Conservation (phyloP, 768 basidiomycete species). For the Paxillus rubicundulus region DNA sequence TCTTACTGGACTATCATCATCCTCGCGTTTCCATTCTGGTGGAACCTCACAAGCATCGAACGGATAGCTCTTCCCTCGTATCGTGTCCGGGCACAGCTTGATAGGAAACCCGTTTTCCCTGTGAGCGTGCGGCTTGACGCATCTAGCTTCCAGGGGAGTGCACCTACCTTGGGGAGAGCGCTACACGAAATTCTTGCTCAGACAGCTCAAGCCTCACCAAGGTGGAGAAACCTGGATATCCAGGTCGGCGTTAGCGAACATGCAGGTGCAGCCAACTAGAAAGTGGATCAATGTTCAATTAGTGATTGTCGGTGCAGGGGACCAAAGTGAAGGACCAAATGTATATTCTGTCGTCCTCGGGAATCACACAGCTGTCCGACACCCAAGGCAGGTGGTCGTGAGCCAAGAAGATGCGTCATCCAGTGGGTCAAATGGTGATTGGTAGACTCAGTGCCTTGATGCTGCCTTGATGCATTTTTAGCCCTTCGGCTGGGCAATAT, state of each 20-base stretch:
- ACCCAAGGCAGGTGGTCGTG: constrained; percentile 20
- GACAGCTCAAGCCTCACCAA: constrained; percentile 15
- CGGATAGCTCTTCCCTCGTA: constrained; percentile 68
- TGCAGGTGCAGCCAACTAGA: constrained; percentile 35
- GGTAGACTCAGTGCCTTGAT: constrained; percentile 8
- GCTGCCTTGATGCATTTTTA: constrained; percentile 17
- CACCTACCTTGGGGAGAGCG: constrained; percentile 25
- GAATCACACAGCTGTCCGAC: constrained; percentile 20
- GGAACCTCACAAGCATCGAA: constrained; percentile 88
- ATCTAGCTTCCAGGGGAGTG: constrained; percentile 12
- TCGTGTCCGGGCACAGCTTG: constrained; percentile 53
- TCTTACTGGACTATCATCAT: constrained; percentile 81
- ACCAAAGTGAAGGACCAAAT: constrained; percentile 6
- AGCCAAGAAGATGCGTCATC: constrained; percentile 23
- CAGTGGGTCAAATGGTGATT: constrained; percentile 20
- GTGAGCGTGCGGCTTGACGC: constrained; percentile 39
- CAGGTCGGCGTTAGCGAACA: constrained; percentile 24
- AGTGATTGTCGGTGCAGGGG: constrained; percentile 14
- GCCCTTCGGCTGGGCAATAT: constrained; percentile 40
- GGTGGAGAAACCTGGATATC: constrained; percentile 47
- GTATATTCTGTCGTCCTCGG: constrained; percentile 26
- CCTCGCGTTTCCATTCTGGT: constrained; percentile 87
- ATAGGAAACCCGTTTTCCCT: constrained; percentile 45
- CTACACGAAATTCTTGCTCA: constrained; percentile 23
- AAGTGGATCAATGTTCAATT: neutral